phyloP scores from a whole-genome alignment of 2,329 filamentous ascomycete genomes.

The Ophiostoma angusticollis region DNA sequence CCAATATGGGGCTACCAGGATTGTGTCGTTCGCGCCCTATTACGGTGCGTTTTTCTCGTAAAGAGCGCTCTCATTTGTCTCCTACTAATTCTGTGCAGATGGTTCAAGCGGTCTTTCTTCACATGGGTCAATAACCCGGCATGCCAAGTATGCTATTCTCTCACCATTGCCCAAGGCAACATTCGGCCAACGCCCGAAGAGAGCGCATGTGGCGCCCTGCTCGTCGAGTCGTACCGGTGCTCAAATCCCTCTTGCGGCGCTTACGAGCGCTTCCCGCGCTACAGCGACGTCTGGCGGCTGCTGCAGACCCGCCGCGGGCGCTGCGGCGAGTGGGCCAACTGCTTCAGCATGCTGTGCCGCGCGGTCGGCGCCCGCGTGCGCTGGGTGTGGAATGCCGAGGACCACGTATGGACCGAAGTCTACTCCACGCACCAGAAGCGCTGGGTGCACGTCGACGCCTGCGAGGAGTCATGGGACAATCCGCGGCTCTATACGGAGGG shows the following conservation, averaged over 20 bases:
- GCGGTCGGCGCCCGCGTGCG: conserved; percentile 81
- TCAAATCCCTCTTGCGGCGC: conserved; percentile 60
- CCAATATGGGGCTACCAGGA: conserved; percentile 96
- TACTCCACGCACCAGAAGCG: conserved; percentile 87
- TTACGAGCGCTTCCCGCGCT: conserved; percentile 78
- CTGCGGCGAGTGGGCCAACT: conserved; percentile 94
- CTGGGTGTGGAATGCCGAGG: conserved; percentile 98
- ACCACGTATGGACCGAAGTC: conserved; percentile 95
- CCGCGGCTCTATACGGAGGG: conserved; percentile 85
- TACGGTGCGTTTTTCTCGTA: conserved; percentile 47
- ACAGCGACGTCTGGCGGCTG: conserved; percentile 88
- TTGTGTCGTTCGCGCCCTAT: conserved; percentile 77
- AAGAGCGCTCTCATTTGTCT: background rate
- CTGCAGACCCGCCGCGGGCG: conserved; percentile 77
- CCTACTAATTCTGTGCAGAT: conserved; percentile 37
- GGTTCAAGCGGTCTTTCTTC: conserved; percentile 95
- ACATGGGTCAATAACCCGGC: conserved; percentile 92
- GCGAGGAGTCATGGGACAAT: conserved; percentile 91
- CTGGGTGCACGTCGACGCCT: conserved; percentile 95
- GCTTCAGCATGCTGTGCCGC: conserved; percentile 95
- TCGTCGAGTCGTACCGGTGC: conserved; percentile 85
- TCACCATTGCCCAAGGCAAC: conserved; percentile 72
- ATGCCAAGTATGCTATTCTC: conserved; percentile 68
- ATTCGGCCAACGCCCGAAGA: conserved; percentile 80
- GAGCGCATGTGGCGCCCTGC: conserved; percentile 69